phyloP scores from a whole-genome alignment of 441 rosid species.

The Flueggea neowawraea region DNA sequence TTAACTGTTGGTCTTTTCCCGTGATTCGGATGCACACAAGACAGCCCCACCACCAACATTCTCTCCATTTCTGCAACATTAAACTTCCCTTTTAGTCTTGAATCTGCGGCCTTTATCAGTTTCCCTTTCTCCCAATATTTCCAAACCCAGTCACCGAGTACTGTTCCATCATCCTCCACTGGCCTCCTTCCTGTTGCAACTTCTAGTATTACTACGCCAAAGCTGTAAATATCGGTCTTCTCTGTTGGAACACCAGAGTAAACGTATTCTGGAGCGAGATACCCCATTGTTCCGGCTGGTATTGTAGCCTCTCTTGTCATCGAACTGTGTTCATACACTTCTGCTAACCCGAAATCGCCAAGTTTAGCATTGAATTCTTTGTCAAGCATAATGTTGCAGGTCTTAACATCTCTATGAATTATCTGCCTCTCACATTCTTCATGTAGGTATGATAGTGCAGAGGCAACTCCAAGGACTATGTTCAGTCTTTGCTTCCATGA shows the following conservation, averaged over 20 bases:
- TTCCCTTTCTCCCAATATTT: slow-evolving; percentile 55
- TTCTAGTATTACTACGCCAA: slow-evolving; percentile 77
- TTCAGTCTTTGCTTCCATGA: slow-evolving; percentile 64
- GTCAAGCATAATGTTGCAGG: slow-evolving; percentile 81
- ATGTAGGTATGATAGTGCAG: slow-evolving; percentile 74
- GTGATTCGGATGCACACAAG: slow-evolving; percentile 66
- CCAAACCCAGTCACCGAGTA: slow-evolving; percentile 78
- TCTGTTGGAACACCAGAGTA: slow-evolving; percentile 63
- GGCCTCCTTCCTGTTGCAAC: slow-evolving; percentile 71
- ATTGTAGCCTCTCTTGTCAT: slow-evolving; percentile 60
- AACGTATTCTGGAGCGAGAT: slow-evolving; percentile 84
- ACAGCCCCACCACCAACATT: slow-evolving; percentile 63
- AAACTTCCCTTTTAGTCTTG: slow-evolving; percentile 46
- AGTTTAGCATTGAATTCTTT: slow-evolving; percentile 73
- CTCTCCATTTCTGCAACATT: slow-evolving; percentile 51
- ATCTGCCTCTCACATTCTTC: slow-evolving; percentile 88
- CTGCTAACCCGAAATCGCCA: slow-evolving; percentile 87
- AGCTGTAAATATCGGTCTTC: slow-evolving; percentile 83
- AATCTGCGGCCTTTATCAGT: slow-evolving; percentile 51
- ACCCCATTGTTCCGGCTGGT: slow-evolving; percentile 80
- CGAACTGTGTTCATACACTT: slow-evolving; percentile 66
- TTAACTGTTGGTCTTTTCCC: slow-evolving; percentile 57
- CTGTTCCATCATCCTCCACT: slow-evolving; percentile 43
- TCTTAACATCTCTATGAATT: slow-evolving; percentile 83
- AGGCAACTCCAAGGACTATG: slow-evolving; percentile 63